Evolutionary conservation across 1,284 basidiomycete genomes (phyloP), one percentile per base, ranked within the genome.

Genomic region (Hemileia vastatrix): DNA sequence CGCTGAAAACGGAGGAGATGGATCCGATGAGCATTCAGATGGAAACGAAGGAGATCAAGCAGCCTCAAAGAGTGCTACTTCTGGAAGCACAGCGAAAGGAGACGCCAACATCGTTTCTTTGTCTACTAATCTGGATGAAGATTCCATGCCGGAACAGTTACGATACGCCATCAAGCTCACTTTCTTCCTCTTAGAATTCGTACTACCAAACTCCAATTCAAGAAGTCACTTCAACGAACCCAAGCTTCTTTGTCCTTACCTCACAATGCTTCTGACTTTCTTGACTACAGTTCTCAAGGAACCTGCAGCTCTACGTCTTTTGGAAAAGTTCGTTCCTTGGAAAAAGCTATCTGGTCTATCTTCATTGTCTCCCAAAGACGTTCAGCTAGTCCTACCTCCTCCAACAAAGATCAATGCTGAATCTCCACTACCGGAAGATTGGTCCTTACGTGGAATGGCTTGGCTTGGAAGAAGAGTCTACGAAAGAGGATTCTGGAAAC

Each of bases 371-470:
- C 75, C 3, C 53, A 64, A 69, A 21, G 68, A 70, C 66, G 71
- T 64, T 68, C 72, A 80, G 70, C 78, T 8, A 82, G 86, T 80
- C 77, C 87, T 48, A 84, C 84, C 0, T 83, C 79, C 61, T 81
- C 66, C 69, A 8, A 68, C 70, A 11, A 77, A 78, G 55, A 72
- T 81, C 4, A 74, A 77, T 15, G 70, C 82, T 5, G 84, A 81
- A 61, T 78, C 82, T 9, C 87, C 90, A 0, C 78, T 97, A 1
- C 83, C 89, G 0, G 95, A 98, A 76, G 95, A 97, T 74, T 96
- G 91, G 90, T 88, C 88, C 69, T 77, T 97, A 65, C 82, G 93
- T 31, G 94, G 95, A 2, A 88, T 93, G 83, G 88, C 90, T 67
- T 97, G 93, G 93, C 86, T 89, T 1, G 87, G 88, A 5, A 81